Percentiles rank a stretch among this genome's conserved stretches.
These are phyloP conservation scores for Lactifluus piperatus DNA, from an alignment of 768 basidiomycete species.

Conservation along the genomic window DNA sequence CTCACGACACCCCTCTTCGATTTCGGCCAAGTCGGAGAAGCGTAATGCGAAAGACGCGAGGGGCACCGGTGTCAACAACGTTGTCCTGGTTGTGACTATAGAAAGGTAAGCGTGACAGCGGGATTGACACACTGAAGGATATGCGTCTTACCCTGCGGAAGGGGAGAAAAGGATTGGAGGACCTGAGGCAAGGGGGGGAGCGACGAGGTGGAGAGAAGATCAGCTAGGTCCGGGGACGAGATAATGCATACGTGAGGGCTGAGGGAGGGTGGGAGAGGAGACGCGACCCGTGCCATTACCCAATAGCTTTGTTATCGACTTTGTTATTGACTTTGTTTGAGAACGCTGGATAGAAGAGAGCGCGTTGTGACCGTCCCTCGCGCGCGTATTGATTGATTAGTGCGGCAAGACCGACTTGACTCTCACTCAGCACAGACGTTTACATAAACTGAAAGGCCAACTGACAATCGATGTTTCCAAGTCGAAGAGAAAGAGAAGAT, in stretches of 20 bases:
- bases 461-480: not conserved
- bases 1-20: conserved; percentile 67
- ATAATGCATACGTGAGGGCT: conserved; percentile 76
- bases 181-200: conserved; percentile 66
- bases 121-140: conserved; percentile 1
- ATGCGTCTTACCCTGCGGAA: conserved; percentile 54
- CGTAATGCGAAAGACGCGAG: conserved; percentile 67
- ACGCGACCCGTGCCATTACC: conserved; percentile 32
- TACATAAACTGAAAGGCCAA: not conserved
- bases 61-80: conserved; percentile 56
- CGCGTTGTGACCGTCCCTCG: not conserved
- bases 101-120: not conserved
- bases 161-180: conserved; percentile 77
- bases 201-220: conserved; percentile 47
- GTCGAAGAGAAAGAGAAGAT: not conserved
- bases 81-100: conserved; percentile 73
- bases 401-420: not conserved
- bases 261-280: conserved; percentile 58
- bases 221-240: conserved; percentile 59
- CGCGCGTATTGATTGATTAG: not conserved
- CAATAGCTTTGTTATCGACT: not conserved
- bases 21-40: conserved; percentile 67
- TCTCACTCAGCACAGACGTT: not conserved
- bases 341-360: not conserved
- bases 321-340: not conserved